Percentiles rank a stretch among this genome's conserved stretches.
These are phyloP conservation scores for Alectoria sarmentosa DNA, from an alignment of 495 filamentous ascomycete genomes.

Conservation along the genomic window DNA sequence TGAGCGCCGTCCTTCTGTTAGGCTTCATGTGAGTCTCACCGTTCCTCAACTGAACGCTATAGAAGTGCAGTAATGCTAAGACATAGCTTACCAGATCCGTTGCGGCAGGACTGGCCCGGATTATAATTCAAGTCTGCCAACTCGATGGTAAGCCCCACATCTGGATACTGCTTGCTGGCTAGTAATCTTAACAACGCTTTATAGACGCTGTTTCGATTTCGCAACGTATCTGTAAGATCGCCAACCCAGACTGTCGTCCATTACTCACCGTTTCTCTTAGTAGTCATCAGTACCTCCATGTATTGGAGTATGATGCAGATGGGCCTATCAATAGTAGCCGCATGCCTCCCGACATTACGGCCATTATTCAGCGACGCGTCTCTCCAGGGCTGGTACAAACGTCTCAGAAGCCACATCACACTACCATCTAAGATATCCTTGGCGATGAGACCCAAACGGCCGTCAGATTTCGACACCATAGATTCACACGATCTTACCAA, in stretches of 20 bases:
- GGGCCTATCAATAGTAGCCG: slow-evolving; percentile 10
- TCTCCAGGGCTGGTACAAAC: not conserved
- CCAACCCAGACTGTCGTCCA: not conserved
- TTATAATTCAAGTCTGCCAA: not conserved
- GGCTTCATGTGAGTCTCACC: slow-evolving; percentile 4
- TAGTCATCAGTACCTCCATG: not conserved
- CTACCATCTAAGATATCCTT: not conserved
- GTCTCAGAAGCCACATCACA: not conserved
- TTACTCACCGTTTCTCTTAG: not conserved
- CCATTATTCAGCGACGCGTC: slow-evolving; percentile 11
- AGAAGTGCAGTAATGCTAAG: not conserved
- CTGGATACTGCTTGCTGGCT: not conserved
- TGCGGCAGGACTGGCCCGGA: not conserved
- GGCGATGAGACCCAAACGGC: not conserved
- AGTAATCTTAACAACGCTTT: not conserved
- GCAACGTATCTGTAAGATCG: slow-evolving; percentile 5
- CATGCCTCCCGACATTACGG: slow-evolving; percentile 18
- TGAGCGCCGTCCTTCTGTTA: slow-evolving; percentile 5
- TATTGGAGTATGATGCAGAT: slow-evolving; percentile 11
- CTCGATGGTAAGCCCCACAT: not conserved
- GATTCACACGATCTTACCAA: not conserved
- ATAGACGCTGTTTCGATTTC: slow-evolving; percentile 25
- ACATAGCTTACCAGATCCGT: not conserved
- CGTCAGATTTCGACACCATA: not conserved
- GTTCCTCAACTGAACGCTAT: slow-evolving; percentile 1